Evolutionary conservation across 2,329 filamentous ascomycete genomes (phyloP), one percentile per base, ranked within the genome.

Genomic region (Immersiporthe knoxdaviesiana): DNA sequence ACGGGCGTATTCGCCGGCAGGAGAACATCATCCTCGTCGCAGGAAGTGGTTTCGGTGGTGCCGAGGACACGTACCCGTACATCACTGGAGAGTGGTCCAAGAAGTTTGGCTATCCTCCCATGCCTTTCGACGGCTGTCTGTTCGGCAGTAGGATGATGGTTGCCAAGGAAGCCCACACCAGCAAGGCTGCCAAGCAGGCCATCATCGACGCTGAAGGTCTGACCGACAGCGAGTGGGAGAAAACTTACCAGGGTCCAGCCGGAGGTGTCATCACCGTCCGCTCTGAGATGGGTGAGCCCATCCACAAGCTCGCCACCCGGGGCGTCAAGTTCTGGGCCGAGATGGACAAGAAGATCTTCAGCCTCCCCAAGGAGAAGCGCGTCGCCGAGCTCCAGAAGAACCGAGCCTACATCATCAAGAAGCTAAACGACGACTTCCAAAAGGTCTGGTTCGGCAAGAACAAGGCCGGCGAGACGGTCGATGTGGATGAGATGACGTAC

Each of bases 271-370:
- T 99, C 76, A 99, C 96, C 37, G 96, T 99, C 63, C 90, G 94
- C 73, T 99, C 96, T 1, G 96, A 99, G 82, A 99, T 99, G 97
- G 97, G 96, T 60, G 96, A 99, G 85, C 97, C 96, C 7, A 99
- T 99, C 72, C 96, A 99, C 85, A 99, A 99, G 84, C 88, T 99
- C 70, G 97, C 96, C 21, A 99, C 96, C 63, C 92, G 97, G 70
- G 96, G 96, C 87, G 94, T 99, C 62, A 85, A 89, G 67, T 97
- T 99, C 85, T 99, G 96, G 96, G 91, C 94, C 63, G 97, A 99
- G 83, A 97, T 99, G 94, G 96, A 99, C 77, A 89, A 97, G 80
- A 97, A 97, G 83, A 98, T 99, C 76, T 99, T 99, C 85, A 92
- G 90, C 77, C 84, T 99, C 63, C 94, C 97, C 81, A 97, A 97